phyloP scores from a whole-genome alignment of 495 filamentous ascomycete genomes.

The Lasiosphaeris hirsuta region DNA sequence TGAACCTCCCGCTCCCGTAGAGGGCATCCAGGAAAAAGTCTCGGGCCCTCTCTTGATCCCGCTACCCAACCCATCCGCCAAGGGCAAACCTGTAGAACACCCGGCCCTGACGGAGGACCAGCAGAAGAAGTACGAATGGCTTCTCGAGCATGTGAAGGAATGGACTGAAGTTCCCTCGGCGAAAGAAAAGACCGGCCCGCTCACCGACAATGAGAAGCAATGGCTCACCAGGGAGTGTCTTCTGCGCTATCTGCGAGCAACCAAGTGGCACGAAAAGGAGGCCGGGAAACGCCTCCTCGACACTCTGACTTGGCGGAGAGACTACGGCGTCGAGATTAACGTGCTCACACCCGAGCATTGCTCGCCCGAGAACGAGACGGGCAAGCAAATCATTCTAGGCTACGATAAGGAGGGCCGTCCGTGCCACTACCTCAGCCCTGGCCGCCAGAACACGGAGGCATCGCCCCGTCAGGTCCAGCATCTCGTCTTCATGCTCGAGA shows the following conservation, averaged over 20 bases:
- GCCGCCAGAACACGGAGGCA: slow-evolving; percentile 85
- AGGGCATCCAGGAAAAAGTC: slow-evolving; percentile 42
- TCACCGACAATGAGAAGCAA: slow-evolving; percentile 78
- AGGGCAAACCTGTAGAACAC: slow-evolving; percentile 50
- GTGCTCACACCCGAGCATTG: slow-evolving; percentile 80
- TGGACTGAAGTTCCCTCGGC: slow-evolving; percentile 71
- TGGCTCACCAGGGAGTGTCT: slow-evolving; percentile 92
- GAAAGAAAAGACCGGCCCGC: slow-evolving; percentile 57
- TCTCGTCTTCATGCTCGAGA: slow-evolving; percentile 92
- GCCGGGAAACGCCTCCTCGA: slow-evolving; percentile 73
- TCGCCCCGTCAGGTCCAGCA: slow-evolving; percentile 90
- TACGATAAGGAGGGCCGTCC: slow-evolving; percentile 81
- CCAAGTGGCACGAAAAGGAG: slow-evolving; percentile 79
- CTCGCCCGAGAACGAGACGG: slow-evolving; percentile 87
- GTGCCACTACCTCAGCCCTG: slow-evolving; percentile 85
- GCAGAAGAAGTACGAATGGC: slow-evolving; percentile 71
- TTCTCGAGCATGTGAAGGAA: slow-evolving; percentile 61
- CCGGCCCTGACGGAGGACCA: slow-evolving; percentile 69
- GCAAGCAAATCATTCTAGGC: slow-evolving; percentile 85
- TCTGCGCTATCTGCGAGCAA: slow-evolving; percentile 86
- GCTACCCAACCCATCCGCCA: slow-evolving; percentile 58
- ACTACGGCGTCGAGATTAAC: slow-evolving; percentile 62
- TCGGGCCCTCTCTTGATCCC: slow-evolving; percentile 61
- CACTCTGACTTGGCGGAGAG: slow-evolving; percentile 83
- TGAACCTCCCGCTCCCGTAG: slow-evolving; percentile 12